Percentiles rank a stretch among this genome's conserved stretches.
Evolutionary conservation across 148 eudicot species (phyloP).

Genomic region (Limonium bicolor): DNA sequence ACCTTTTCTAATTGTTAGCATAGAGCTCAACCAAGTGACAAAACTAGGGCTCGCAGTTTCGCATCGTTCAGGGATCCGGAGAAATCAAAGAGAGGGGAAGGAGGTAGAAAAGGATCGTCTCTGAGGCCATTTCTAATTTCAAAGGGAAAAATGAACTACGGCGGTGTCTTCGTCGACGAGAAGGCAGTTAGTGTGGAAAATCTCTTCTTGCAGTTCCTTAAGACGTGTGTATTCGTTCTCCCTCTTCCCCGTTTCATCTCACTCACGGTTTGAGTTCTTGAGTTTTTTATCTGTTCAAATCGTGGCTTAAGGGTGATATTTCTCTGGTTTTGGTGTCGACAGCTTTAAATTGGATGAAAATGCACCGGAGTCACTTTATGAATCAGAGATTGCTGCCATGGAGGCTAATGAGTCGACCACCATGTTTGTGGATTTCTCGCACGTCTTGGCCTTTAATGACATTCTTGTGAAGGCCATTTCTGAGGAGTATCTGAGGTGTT

Average conservation of each 20-base stretch:
- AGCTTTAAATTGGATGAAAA: slow-evolving; percentile 42
- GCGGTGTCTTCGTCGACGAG: slow-evolving; percentile 63
- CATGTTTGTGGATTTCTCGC: slow-evolving; percentile 89
- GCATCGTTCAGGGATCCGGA: too few species aligned
- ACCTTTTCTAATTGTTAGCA: too few species aligned
- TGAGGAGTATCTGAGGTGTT: slow-evolving; percentile 70
- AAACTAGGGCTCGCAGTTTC: slow-evolving; percentile 2
- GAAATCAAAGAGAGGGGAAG: too few species aligned
- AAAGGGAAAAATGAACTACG: slow-evolving; percentile 38
- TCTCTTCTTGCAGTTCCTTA: slow-evolving; percentile 77
- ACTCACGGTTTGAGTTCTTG: neutral
- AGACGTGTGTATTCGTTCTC: slow-evolving; percentile 18
- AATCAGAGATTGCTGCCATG: slow-evolving; percentile 60
- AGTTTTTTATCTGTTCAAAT: neutral
- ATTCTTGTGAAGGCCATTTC: slow-evolving; percentile 72
- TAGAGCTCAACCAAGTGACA: too few species aligned
- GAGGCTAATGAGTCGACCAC: slow-evolving; percentile 66
- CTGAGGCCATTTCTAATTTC: too few species aligned
- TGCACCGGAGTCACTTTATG: slow-evolving; percentile 38
- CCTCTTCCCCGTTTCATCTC: neutral
- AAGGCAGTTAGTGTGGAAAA: slow-evolving; percentile 69
- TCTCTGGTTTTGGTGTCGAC: neutral
- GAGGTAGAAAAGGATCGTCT: too few species aligned
- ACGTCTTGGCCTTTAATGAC: slow-evolving; percentile 77
- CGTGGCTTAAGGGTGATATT: neutral